Conservation (phyloP, 2,329 filamentous ascomycete genomes). For the Simplicillium sp. region DNA sequence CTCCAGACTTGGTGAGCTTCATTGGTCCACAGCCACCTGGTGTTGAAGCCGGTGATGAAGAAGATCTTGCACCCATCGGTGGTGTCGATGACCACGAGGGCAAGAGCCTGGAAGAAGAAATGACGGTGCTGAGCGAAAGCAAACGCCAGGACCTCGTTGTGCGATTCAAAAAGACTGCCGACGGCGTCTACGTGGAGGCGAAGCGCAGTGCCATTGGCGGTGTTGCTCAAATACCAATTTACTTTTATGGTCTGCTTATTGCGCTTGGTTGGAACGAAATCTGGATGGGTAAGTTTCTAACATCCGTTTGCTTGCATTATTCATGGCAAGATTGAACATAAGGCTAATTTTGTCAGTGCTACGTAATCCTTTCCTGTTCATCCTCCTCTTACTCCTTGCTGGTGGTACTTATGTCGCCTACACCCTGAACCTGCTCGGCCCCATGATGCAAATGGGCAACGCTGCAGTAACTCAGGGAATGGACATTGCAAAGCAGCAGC, state of each 20-base stretch:
- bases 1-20: conserved; percentile 77
- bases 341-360: conserved; percentile 50
- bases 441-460: conserved; percentile 90
- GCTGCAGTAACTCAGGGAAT: conserved; percentile 79
- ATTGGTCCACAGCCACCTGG: conserved; percentile 69
- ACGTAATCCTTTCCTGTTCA: conserved; percentile 86
- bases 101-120: conserved; percentile 91
- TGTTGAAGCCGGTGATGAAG: conserved; percentile 75
- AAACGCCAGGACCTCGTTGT: conserved; percentile 88
- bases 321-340: too few species aligned
- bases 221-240: conserved; percentile 85
- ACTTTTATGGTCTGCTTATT: conserved; percentile 85
- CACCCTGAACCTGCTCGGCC: conserved; percentile 88
- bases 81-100: conserved; percentile 92
- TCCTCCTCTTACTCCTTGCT: conserved; percentile 70
- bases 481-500: conserved; percentile 83
- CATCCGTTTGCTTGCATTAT: not conserved
- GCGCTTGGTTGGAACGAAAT: conserved; percentile 99
- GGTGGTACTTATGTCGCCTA: conserved; percentile 83
- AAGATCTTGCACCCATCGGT: conserved; percentile 80
- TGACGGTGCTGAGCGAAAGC: conserved; percentile 82
- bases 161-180: conserved; percentile 95
- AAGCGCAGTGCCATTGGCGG: conserved; percentile 95
- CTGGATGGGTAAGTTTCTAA: conserved; percentile 72
- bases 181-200: conserved; percentile 95